Evolutionary conservation across 371 early-diverging fungal genomes (phyloP).

Genomic region (Capillidium rhysosporum): DNA sequence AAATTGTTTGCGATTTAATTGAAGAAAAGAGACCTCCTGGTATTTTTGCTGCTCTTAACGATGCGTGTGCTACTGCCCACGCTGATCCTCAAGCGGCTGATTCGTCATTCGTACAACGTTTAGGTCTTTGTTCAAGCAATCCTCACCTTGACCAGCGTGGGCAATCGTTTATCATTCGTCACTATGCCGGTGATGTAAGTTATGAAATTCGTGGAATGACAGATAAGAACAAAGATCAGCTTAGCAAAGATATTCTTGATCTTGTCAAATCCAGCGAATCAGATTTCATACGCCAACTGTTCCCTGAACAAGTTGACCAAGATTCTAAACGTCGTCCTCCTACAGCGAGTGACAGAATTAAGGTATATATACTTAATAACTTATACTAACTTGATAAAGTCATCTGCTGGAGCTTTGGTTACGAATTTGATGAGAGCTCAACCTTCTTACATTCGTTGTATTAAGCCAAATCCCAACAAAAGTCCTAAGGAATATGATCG

Average conservation of each 20-base stretch:
- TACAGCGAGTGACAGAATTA: conserved; percentile 70
- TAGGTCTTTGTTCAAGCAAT: conserved; percentile 41
- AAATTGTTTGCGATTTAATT: conserved; percentile 91
- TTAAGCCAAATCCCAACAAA: conserved; percentile 94
- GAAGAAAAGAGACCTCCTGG: conserved; percentile 89
- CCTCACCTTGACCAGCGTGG: conserved; percentile 65
- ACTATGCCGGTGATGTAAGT: conserved; percentile 91
- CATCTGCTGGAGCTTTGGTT: conserved; percentile 43
- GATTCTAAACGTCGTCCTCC: conserved; percentile 77
- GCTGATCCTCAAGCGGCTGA: conserved; percentile 80
- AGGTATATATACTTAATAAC: conserved; percentile 9
- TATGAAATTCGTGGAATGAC: conserved; percentile 94
- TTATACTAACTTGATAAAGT: conserved; percentile 7
- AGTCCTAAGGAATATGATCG: conserved; percentile 75
- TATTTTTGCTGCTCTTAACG: conserved; percentile 84
- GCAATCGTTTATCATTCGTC: conserved; percentile 63
- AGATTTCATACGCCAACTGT: conserved; percentile 38
- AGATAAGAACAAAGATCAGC: conserved; percentile 95
- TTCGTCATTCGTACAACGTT: conserved; percentile 60
- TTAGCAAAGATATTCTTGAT: conserved; percentile 72
- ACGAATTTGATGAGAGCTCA: conserved; percentile 82
- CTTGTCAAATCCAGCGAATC: conserved; percentile 52
- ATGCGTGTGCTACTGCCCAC: conserved; percentile 81
- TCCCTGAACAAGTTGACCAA: conserved; percentile 75
- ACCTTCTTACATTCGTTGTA: conserved; percentile 97